Base-by-base conservation (phyloP, 2,329 filamentous ascomycete genomes). In the Capronia coronata region DNA sequence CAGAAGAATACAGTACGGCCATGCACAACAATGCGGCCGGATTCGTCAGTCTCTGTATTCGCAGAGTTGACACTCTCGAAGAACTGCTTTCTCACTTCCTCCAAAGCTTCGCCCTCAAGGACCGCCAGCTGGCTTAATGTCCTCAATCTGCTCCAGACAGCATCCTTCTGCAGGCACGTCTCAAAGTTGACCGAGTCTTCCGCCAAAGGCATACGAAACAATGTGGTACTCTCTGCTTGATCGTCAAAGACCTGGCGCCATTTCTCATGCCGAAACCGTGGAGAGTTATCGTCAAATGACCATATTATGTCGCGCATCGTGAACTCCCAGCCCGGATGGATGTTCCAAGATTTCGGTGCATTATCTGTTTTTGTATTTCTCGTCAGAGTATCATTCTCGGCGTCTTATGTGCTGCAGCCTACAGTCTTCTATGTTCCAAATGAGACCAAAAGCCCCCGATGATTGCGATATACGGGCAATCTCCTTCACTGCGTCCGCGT, bases 391-490 rank as follows among this genome's bases (percentile, higher is more conserved):
- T 37, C 3, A 13, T 5, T n/a, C 27, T n/a, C 25, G 19, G 9
- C n/a, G 9, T 16, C 6, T 41, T 8, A 25, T 25, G 23, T 6
- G 25, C 30, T 35, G 16, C 3, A 47, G 68, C 75, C 61, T 67
- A 83, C 82, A 86, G 56, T 85, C 80, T 63, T 87, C 83, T 51
- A 83, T 71, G 59, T 87, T 87, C 84, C 85, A 88, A 46, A 88
- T 81, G 64, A 86, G 65, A 11, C 80, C 84, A 22, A 88, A 70
- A 22, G 72, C 71, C 5, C 76, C 77, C 5, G 75, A 75, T 0
- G 79, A 79, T 60, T 75, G 76, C 41, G 88, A 67, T 0, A 84
- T 75, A 40, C 83, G 76, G 57, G 80, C 75, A n/a, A 88, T 83
- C 59, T 87, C 83, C 39, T 70, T 66, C 22, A 89, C 67, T 0